Conservation (phyloP, 2,329 filamentous ascomycete species). For the Gaeumannomyces tritici region DNA sequence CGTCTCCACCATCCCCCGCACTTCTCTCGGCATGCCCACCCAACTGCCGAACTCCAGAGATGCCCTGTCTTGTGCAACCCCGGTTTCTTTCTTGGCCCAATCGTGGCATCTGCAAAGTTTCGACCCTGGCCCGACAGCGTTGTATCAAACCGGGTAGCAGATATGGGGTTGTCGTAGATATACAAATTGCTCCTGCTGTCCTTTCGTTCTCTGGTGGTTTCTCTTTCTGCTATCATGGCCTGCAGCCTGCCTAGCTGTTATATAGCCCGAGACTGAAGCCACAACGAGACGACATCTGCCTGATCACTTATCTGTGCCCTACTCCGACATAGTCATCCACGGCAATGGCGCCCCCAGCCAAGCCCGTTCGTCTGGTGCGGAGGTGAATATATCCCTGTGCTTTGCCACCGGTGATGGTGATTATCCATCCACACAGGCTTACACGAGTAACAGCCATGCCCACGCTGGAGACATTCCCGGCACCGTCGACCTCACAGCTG, state of each 20-base stretch:
- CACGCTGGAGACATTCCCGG: slow-evolving; percentile 16
- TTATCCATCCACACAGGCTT: neutral
- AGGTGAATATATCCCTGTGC: neutral
- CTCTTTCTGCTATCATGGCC: neutral
- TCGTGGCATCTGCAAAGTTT: too few species aligned
- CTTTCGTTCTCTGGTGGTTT: neutral
- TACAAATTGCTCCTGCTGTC: neutral
- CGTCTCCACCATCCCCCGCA: neutral
- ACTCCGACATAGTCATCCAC: neutral
- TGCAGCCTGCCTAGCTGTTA: too few species aligned
- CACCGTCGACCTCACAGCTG: slow-evolving; percentile 20
- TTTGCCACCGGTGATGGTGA: neutral
- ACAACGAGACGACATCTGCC: neutral
- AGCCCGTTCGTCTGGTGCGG: neutral
- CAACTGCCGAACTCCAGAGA: neutral
- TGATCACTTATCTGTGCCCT: neutral
- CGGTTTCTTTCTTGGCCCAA: neutral
- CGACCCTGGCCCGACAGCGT: too few species aligned
- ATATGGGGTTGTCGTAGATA: neutral
- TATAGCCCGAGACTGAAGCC: neutral
- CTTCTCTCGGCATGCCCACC: neutral
- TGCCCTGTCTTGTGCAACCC: too few species aligned
- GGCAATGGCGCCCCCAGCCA: neutral
- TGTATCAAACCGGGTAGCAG: neutral
- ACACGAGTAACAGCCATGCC: slow-evolving; percentile 12